A percentile compares a stretch with the other conserved stretches of the same genome.
These are phyloP conservation scores for Clavispora asparagi DNA, from an alignment of 805 yeast genomes.

Conservation along the genomic window DNA sequence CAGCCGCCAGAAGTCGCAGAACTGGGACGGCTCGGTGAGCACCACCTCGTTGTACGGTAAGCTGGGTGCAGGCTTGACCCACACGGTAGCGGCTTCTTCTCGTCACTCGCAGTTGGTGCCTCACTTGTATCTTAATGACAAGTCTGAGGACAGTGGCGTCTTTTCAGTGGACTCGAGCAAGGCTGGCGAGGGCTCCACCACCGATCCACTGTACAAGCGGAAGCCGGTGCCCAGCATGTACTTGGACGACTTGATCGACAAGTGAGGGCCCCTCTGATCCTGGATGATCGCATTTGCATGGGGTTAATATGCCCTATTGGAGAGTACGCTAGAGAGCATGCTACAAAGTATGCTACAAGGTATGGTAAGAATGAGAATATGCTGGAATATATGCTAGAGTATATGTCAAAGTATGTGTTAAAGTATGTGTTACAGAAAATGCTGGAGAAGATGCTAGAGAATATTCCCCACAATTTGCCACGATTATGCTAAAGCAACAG, in stretches of 20 bases:
- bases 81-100: slow-evolving; percentile 19
- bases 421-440: no score
- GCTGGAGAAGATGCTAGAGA: no score
- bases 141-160: slow-evolving; percentile 28
- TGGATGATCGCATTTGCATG: background rate
- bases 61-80: slow-evolving; percentile 14
- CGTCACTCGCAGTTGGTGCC: slow-evolving; percentile 31
- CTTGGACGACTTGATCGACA: slow-evolving; percentile 46
- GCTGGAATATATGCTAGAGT: no score
- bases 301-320: background rate
- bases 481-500: no score
- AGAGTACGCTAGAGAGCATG: no score
- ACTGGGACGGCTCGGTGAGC: slow-evolving; percentile 12
- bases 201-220: slow-evolving; percentile 17
- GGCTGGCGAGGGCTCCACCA: slow-evolving; percentile 9
- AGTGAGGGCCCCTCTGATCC: slow-evolving; percentile 1
- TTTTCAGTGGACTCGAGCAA: slow-evolving; percentile 13
- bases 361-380: no score
- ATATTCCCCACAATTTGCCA: no score
- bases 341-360: no score
- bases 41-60: slow-evolving; percentile 15
- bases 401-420: no score
- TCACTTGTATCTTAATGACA: slow-evolving; percentile 35
- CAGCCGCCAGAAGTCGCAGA: slow-evolving; percentile 27
- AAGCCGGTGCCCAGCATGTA: slow-evolving; percentile 45